Percentiles rank a stretch among this genome's conserved stretches.
phyloP scores from a whole-genome alignment of 805 yeast genomes.

The Metschnikowia hibisci region DNA sequence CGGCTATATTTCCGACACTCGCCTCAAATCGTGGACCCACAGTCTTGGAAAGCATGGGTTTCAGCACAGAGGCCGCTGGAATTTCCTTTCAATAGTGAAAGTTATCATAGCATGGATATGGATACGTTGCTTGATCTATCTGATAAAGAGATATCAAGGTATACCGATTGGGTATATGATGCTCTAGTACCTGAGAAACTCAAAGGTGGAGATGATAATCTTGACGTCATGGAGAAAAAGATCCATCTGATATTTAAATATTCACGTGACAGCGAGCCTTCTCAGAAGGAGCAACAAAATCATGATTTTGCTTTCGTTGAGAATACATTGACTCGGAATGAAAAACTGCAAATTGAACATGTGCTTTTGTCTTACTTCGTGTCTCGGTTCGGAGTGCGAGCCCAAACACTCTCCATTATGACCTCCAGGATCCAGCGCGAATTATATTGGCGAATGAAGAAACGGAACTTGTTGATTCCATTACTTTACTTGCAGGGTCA shows the following conservation, averaged over 20 bases:
- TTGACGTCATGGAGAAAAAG: conserved; percentile 28
- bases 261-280: background rate
- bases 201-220: conserved; percentile 15
- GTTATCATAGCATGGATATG: conserved; percentile 13
- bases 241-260: conserved; percentile 30
- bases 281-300: background rate
- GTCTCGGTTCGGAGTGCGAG: conserved; percentile 2
- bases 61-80: conserved; percentile 3
- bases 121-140: conserved; percentile 45
- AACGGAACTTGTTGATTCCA: background rate
- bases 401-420: background rate
- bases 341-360: background rate
- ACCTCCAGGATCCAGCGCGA: conserved; percentile 1
- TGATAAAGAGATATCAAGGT: conserved; percentile 41
- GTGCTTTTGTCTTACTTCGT: conserved; percentile 1
- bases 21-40: conserved; percentile 10
- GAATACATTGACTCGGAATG: conserved; percentile 4
- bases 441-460: background rate
- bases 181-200: conserved; percentile 24
- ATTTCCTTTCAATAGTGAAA: conserved; percentile 10
- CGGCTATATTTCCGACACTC: conserved; percentile 25
- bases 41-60: conserved; percentile 23
- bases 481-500: no score
- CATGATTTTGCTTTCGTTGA: conserved; percentile 3
- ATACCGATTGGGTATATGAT: conserved; percentile 49